phyloP scores from a whole-genome alignment of 257 asterid genomes.

The Nicotiana otophora region DNA sequence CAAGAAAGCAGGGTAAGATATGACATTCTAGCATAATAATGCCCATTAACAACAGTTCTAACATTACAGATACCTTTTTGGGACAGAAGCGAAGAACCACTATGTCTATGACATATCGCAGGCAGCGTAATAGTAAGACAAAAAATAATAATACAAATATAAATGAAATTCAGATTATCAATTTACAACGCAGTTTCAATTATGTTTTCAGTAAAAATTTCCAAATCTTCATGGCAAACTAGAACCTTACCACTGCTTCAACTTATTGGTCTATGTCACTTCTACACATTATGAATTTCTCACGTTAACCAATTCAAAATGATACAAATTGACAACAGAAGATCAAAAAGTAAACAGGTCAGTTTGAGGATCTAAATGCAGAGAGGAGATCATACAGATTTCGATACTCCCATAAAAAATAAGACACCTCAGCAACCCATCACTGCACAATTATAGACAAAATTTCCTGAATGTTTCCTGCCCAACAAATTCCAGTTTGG shows the following conservation, averaged over 20 bases:
- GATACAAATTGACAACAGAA: background rate
- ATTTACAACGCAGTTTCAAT: background rate
- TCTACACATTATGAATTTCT: conserved; percentile 8
- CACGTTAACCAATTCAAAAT: background rate
- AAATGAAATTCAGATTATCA: background rate
- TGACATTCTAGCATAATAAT: background rate
- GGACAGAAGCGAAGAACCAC: background rate
- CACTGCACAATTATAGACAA: conserved; percentile 39
- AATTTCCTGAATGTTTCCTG: conserved; percentile 28
- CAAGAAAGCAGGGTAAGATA: background rate
- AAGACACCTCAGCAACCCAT: conserved; percentile 35
- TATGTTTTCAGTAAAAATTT: background rate
- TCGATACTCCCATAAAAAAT: background rate
- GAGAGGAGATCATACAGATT: conserved; percentile 4
- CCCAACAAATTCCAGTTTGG: conserved; percentile 50
- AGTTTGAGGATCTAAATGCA: background rate
- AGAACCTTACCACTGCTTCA: conserved; percentile 2
- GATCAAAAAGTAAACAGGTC: background rate
- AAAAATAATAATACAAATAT: background rate
- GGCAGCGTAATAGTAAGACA: background rate
- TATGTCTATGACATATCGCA: background rate
- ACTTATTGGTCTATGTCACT: conserved; percentile 13
- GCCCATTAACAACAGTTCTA: background rate
- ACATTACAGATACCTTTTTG: background rate
- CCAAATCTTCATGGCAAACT: conserved; percentile 8